phyloP scores from a whole-genome alignment of 2,329 filamentous ascomycete species.

The Paracoccidioides lutzii region DNA sequence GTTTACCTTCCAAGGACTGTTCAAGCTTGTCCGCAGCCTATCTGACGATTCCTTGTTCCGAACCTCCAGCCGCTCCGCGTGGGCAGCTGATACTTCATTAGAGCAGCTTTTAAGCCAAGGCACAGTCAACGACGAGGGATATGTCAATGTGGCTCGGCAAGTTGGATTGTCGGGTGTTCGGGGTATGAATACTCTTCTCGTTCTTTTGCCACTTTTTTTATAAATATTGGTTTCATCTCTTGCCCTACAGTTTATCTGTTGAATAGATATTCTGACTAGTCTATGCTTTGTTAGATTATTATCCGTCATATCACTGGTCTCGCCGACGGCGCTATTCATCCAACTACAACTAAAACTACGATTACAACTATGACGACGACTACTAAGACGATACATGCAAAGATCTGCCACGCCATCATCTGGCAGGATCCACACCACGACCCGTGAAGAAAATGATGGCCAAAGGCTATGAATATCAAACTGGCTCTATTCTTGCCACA shows the following conservation, averaged over 20 bases:
- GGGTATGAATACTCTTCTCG: constrained; percentile 18
- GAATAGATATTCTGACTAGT: not conserved
- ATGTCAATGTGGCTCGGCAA: constrained; percentile 33
- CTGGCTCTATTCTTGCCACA: too few species aligned
- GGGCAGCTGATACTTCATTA: constrained; percentile 23
- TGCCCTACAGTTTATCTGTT: not conserved
- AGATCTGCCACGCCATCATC: too few species aligned
- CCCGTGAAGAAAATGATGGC: too few species aligned
- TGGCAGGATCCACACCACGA: too few species aligned
- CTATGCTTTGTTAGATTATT: constrained; percentile 21
- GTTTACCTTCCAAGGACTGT: not conserved
- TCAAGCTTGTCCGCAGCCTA: not conserved
- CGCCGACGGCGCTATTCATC: constrained; percentile 15
- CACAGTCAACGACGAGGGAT: constrained; percentile 26
- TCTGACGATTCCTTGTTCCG: not conserved
- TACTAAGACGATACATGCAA: not conserved
- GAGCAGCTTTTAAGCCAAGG: constrained; percentile 18
- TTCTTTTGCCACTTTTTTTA: not conserved
- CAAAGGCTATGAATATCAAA: too few species aligned
- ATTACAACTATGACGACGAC: not conserved
- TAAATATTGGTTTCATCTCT: not conserved
- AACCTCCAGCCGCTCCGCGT: constrained; percentile 27
- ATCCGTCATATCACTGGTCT: constrained; percentile 30
- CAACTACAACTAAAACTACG: constrained; percentile 7
- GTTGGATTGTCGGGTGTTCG: constrained; percentile 29